Evolutionary conservation across 768 basidiomycete genomes (phyloP).

Genomic region (Termitomyces sp.): DNA sequence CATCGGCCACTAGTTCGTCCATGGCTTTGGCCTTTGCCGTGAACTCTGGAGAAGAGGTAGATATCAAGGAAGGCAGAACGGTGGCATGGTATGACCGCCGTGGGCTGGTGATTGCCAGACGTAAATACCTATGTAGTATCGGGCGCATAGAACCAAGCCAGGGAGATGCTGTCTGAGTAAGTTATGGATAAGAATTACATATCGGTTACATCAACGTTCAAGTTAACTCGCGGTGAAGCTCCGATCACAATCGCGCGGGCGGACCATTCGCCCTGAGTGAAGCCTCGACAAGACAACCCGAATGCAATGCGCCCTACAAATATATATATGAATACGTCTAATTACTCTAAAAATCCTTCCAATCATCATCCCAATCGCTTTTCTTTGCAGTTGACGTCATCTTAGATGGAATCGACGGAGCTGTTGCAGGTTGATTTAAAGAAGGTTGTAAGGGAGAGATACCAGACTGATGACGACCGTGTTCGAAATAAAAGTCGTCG

Average conservation of each 20-base stretch:
- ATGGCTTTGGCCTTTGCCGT: constrained; percentile 59
- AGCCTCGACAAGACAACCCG: neutral
- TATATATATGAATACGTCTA: neutral
- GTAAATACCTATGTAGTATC: constrained; percentile 14
- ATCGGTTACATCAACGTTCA: constrained; percentile 3
- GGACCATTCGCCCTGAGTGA: neutral
- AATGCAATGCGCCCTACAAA: neutral
- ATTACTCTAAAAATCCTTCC: constrained; percentile 67
- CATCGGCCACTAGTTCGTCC: constrained; percentile 60
- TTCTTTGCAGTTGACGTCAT: constrained; percentile 27
- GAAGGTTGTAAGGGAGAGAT: constrained; percentile 14
- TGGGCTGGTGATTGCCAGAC: constrained; percentile 5
- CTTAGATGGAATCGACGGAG: constrained; percentile 2
- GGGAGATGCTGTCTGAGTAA: neutral
- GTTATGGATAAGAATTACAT: neutral
- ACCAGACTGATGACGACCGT: constrained; percentile 22
- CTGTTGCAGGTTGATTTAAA: constrained; percentile 4
- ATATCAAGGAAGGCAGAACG: constrained; percentile 67
- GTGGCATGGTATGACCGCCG: constrained; percentile 60
- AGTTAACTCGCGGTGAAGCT: constrained; percentile 12
- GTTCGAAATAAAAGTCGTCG: constrained; percentile 54
- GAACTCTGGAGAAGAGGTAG: constrained; percentile 69
- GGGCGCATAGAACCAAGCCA: constrained; percentile 11
- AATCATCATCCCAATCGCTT: constrained; percentile 72
- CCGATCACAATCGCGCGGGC: constrained; percentile 15